Percentiles rank a stretch among this genome's conserved stretches.
Conservation (phyloP, 768 basidiomycete genomes). For the Agaricus bisporus region DNA sequence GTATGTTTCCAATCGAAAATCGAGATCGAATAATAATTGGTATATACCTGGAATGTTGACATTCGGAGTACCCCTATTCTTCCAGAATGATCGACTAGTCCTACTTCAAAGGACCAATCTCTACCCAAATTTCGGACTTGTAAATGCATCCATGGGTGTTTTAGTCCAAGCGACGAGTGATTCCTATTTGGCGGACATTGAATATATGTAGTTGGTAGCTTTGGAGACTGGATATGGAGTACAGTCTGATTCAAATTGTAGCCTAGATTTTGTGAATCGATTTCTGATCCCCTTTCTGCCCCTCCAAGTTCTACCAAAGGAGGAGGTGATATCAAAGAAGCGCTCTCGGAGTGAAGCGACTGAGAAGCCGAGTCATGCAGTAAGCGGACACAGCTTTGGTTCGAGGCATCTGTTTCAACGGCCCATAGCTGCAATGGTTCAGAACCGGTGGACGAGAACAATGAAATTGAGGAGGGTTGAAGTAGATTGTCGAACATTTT, state of each 20-base stretch:
- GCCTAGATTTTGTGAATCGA: conserved; percentile 22
- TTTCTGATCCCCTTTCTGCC: conserved; percentile 18
- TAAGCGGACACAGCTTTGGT: conserved; percentile 40
- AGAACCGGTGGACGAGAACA: conserved; percentile 70
- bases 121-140: conserved; percentile 65
- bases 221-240: conserved; percentile 76
- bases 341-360: conserved; percentile 36
- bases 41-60: conserved; percentile 74
- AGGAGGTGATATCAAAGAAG: conserved; percentile 38
- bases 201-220: conserved; percentile 60
- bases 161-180: conserved; percentile 40
- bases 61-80: conserved; percentile 56
- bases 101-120: conserved; percentile 74
- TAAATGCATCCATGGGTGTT: conserved; percentile 69
- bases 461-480: conserved; percentile 59
- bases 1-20: not conserved
- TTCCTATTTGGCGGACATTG: conserved; percentile 42
- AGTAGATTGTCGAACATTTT: conserved; percentile 51
- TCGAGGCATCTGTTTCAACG: conserved; percentile 34
- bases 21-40: not conserved
- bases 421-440: conserved; percentile 56
- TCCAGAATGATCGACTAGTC: conserved; percentile 58
- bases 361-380: conserved; percentile 51
- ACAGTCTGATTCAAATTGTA: conserved; percentile 56
- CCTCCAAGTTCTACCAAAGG: conserved; percentile 11